phyloP scores from a whole-genome alignment of 257 asterid species.

The Penstemon davidsonii region DNA sequence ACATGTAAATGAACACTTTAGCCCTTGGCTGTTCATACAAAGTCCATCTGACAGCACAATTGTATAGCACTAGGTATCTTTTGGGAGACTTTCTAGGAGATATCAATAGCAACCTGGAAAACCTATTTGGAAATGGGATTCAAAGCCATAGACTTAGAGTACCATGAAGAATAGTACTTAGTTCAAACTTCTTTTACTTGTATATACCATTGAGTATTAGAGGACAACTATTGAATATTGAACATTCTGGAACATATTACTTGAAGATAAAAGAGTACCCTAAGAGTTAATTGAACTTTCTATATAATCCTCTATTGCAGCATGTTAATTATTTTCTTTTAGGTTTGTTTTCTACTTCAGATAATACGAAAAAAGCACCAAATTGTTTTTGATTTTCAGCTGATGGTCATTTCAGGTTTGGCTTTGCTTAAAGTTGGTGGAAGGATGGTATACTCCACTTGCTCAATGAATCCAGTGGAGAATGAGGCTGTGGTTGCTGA shows the following conservation, averaged over 20 bases:
- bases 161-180: not conserved
- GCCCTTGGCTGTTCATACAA: not conserved
- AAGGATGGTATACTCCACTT: slow-evolving; percentile 92
- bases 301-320: not conserved
- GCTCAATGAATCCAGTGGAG: slow-evolving; percentile 99
- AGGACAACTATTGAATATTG: too few species aligned
- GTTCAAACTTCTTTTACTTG: not conserved
- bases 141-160: not conserved
- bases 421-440: slow-evolving; percentile 98
- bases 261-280: too few species aligned
- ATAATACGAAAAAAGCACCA: slow-evolving; percentile 21
- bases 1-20: not conserved
- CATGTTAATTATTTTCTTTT: not conserved
- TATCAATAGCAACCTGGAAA: not conserved
- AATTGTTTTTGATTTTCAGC: slow-evolving; percentile 4
- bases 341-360: slow-evolving; percentile 2
- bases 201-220: not conserved
- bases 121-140: not conserved
- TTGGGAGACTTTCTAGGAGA: not conserved
- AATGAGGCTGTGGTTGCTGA: slow-evolving; percentile 97
- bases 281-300: too few species aligned
- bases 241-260: too few species aligned
- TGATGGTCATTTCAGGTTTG: slow-evolving; percentile 53
- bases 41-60: not conserved
- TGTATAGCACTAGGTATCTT: not conserved